Base-by-base conservation (phyloP, 164 flowering plant genomes). In the Annona squamosa region DNA sequence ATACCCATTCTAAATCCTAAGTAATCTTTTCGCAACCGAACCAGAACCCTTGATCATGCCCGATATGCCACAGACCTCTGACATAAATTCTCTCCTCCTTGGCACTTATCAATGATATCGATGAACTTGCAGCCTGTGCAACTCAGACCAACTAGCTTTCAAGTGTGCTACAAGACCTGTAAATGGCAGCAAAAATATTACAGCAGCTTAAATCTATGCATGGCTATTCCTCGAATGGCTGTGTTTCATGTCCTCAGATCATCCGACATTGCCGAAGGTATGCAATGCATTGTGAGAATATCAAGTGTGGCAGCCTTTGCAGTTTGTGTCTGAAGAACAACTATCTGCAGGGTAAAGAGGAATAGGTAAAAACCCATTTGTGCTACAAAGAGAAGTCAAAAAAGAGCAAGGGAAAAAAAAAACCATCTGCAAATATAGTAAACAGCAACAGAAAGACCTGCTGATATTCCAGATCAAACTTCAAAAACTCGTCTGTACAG, bases 261-360 rank as follows among this genome's bases (percentile, higher is more conserved):
- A 69, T 90, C 96, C 2, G 99, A 93, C 89, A 91, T 90, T 65
- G 96, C 93, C 10, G 97, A 89, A 42, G 97, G 97, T 77, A 94
- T 94, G 84, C 98, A 92, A 63, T 94, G 95, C 2, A 90, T 94
- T 3, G 86, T 72, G 48, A 94, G 91, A 74, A 94, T 88, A 79
- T 94, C 95, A 48, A 79, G 75, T 46, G 98, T 92, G 44, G 98
- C 99, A 61, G 88, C 97, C 77, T 91, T 92, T 46, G 97, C 95
- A 9, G 85, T 84, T 77, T 86, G 76, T 41, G 96, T 88, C 68
- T 84, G 81, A 44, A 95, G 86, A 74, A 92, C 99, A 37, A 88
- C 98, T 57, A 92, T 84, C 98, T 94, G 94, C 79, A 71, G 37
- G 41, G 62, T 18, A 70, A 41, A 57, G 5, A 44, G 67, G 44